Conservation (phyloP, 2,329 filamentous ascomycete genomes). For the Dothistroma septosporum region DNA sequence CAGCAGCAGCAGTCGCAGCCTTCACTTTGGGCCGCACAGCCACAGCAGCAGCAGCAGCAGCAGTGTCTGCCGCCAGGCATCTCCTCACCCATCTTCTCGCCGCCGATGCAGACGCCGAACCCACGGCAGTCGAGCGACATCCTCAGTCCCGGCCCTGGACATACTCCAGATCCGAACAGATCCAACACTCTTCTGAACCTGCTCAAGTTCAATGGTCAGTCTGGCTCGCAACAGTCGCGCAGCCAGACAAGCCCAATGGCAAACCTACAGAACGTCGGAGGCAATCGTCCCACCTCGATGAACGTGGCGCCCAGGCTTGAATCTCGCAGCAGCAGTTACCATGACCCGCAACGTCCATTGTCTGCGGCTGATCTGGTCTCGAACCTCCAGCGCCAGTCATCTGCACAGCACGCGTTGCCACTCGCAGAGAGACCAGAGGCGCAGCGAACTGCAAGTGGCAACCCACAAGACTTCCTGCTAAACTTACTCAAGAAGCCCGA, state of each 20-base stretch:
- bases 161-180: constrained; percentile 34
- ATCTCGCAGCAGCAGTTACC: constrained; percentile 16
- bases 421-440: constrained; percentile 30
- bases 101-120: constrained; percentile 50
- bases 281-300: constrained; percentile 17
- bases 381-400: constrained; percentile 50
- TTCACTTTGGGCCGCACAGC: constrained; percentile 20
- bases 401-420: constrained; percentile 29
- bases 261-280: constrained; percentile 35
- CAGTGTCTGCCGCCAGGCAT: constrained; percentile 54
- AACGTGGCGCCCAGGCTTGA: constrained; percentile 17
- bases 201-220: constrained; percentile 58
- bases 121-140: constrained; percentile 56
- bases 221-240: constrained; percentile 22
- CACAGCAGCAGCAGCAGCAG: constrained; percentile 9
- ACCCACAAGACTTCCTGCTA: constrained; percentile 72
- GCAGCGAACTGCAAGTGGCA: constrained; percentile 27
- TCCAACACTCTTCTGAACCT: constrained; percentile 57
- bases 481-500: constrained; percentile 71
- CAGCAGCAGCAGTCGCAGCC: constrained; percentile 12
- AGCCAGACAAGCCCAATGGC: constrained; percentile 34
- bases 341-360: constrained; percentile 30
- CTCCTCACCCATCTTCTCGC: constrained; percentile 56
- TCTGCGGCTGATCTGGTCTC: constrained; percentile 57
- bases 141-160: constrained; percentile 48